A percentile compares a stretch with the other conserved stretches of the same genome.
Evolutionary conservation across 176 grass and related monocot species (phyloP).

Genomic region (Ananas comosus): DNA sequence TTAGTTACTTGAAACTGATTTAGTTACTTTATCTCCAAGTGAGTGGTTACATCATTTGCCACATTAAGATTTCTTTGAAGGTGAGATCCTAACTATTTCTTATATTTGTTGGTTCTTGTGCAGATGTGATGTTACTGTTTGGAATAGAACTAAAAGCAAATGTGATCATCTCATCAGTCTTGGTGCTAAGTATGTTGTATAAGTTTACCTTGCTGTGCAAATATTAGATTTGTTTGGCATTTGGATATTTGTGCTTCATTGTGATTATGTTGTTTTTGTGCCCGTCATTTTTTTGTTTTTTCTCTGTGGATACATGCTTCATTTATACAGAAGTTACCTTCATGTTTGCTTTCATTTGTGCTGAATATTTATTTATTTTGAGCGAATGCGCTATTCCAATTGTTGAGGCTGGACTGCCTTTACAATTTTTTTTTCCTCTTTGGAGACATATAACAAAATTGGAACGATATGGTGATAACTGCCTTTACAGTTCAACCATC

Average conservation of each 20-base stretch:
- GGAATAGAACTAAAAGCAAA: slow-evolving; percentile 88
- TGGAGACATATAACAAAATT: no score
- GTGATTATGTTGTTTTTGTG: neutral
- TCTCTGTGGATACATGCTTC: no score
- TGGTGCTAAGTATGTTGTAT: slow-evolving; percentile 50
- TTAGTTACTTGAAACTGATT: neutral
- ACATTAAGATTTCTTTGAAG: no score
- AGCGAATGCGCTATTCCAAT: no score
- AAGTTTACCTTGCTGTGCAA: neutral
- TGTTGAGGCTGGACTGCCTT: no score
- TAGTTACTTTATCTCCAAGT: neutral
- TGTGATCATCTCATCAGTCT: slow-evolving; percentile 65
- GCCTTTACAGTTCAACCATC: no score
- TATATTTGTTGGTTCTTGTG: neutral
- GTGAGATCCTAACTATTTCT: neutral
- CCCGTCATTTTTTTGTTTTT: no score
- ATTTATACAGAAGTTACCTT: no score
- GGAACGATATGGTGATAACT: no score
- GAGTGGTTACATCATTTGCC: neutral
- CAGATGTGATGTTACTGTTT: slow-evolving; percentile 80
- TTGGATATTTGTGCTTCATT: neutral
- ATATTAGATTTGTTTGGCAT: neutral
- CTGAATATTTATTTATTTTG: no score
- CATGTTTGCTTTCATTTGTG: no score
- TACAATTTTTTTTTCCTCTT: no score